Percentiles rank a stretch among this genome's conserved stretches.
Conservation (phyloP, 225 moss, liverwort and hornwort genomes). For the Bryum argenteum region DNA sequence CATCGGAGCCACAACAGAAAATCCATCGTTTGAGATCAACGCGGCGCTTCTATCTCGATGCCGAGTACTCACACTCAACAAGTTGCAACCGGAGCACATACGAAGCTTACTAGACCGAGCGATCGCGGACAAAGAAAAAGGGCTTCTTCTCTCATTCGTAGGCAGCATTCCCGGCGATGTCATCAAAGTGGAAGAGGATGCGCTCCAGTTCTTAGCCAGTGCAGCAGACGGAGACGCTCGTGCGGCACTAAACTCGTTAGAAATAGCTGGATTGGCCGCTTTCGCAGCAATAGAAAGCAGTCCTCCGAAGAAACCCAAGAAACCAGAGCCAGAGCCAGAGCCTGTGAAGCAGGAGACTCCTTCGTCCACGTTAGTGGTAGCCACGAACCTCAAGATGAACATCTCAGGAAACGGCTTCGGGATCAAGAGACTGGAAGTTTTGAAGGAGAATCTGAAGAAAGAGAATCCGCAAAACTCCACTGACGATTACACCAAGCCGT, state of each 20-base stretch:
- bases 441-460: conserved; percentile 77
- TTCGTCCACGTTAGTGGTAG: conserved; percentile 29
- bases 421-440: conserved; percentile 69
- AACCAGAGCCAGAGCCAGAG: conserved; percentile 29
- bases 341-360: conserved; percentile 42
- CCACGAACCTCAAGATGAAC: conserved; percentile 40
- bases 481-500: conserved; percentile 83
- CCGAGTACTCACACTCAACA: conserved; percentile 67
- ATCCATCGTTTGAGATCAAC: conserved; percentile 90
- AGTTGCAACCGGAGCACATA: conserved; percentile 76
- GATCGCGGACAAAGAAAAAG: conserved; percentile 66
- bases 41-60: conserved; percentile 77
- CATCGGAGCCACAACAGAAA: conserved; percentile 88
- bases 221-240: conserved; percentile 88
- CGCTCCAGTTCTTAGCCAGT: conserved; percentile 65
- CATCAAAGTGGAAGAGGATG: conserved; percentile 71
- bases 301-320: conserved; percentile 15
- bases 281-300: conserved; percentile 52
- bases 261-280: conserved; percentile 69
- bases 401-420: conserved; percentile 60
- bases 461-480: conserved; percentile 53
- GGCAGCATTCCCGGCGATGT: conserved; percentile 38
- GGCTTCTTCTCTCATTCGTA: conserved; percentile 61
- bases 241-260: conserved; percentile 83
- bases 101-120: conserved; percentile 62